Evolutionary conservation across 768 basidiomycete species (phyloP).

Genomic region (Hortiboletus campestris): DNA sequence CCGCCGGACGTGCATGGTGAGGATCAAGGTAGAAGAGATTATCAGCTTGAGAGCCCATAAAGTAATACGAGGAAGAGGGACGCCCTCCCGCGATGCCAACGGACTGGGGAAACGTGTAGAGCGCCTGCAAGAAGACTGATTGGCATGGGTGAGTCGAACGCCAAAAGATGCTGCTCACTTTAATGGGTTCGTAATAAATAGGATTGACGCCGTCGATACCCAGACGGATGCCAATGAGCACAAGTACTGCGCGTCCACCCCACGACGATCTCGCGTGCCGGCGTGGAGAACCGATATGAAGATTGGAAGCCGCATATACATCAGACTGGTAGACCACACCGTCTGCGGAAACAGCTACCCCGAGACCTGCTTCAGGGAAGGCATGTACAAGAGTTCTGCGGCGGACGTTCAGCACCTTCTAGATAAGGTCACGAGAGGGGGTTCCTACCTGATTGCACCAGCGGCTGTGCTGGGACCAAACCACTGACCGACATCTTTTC

Average conservation of each 20-base stretch:
- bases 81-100: constrained; percentile 96
- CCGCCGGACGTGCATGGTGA: constrained; percentile 72
- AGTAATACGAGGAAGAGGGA: constrained; percentile 97
- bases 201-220: constrained; percentile 95
- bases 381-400: constrained; percentile 69
- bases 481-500: constrained; percentile 96
- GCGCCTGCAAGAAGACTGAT: constrained; percentile 43
- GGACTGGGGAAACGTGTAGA: constrained; percentile 93
- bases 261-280: constrained; percentile 44
- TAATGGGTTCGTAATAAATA: constrained; percentile 86
- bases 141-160: neutral
- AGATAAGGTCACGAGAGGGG: neutral
- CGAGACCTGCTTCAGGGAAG: constrained; percentile 78
- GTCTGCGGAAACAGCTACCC: constrained; percentile 82
- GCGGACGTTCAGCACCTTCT: constrained; percentile 1
- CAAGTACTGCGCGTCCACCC: constrained; percentile 82
- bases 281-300: constrained; percentile 29
- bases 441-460: constrained; percentile 82
- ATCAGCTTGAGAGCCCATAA: constrained; percentile 89
- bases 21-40: constrained; percentile 83
- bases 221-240: constrained; percentile 82
- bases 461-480: constrained; percentile 98
- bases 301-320: constrained; percentile 73
- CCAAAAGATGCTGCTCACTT: constrained; percentile 40
- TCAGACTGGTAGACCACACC: constrained; percentile 81